A percentile compares a stretch with the other conserved stretches of the same genome.
These are phyloP conservation scores for Cercospora beticola DNA, from an alignment of 2,329 filamentous ascomycete genomes.

Conservation along the genomic window DNA sequence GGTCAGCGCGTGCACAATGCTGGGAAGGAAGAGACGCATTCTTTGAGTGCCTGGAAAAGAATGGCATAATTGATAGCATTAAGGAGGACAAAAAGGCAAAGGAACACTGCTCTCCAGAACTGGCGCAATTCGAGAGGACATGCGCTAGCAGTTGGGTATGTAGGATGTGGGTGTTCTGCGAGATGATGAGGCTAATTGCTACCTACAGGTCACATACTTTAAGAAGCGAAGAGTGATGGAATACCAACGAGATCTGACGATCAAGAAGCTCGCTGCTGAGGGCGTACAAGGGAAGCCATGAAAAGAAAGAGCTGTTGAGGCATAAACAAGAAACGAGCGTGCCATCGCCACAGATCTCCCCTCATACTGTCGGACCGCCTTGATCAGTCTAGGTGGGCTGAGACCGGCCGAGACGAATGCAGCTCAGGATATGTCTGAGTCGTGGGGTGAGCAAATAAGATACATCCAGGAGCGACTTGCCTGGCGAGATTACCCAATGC, in stretches of 20 bases:
- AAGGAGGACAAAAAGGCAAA: constrained; percentile 55
- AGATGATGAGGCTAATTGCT: neutral
- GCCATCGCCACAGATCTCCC: neutral
- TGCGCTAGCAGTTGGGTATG: constrained; percentile 89
- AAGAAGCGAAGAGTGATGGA: constrained; percentile 96
- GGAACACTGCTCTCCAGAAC: constrained; percentile 57
- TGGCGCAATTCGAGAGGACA: constrained; percentile 72
- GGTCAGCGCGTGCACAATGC: constrained; percentile 76
- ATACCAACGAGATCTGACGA: constrained; percentile 75
- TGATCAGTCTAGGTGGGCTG: neutral
- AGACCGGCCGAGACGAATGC: neutral
- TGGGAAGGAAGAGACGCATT: constrained; percentile 88
- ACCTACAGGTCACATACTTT: constrained; percentile 82
- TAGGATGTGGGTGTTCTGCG: constrained; percentile 26
- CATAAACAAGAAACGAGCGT: neutral
- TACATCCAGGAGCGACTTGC: neutral
- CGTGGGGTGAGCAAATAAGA: neutral
- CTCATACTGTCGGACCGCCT: neutral
- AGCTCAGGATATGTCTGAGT: neutral
- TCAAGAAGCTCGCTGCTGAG: constrained; percentile 64
- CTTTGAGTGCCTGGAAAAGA: constrained; percentile 81
- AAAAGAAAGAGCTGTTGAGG: neutral
- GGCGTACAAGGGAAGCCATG: constrained; percentile 38
- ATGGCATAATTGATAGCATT: constrained; percentile 76
- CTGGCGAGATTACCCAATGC: neutral